These are phyloP conservation scores for Termitomyces sp. DNA, from an alignment of 768 basidiomycete species.

Conservation along the genomic window DNA sequence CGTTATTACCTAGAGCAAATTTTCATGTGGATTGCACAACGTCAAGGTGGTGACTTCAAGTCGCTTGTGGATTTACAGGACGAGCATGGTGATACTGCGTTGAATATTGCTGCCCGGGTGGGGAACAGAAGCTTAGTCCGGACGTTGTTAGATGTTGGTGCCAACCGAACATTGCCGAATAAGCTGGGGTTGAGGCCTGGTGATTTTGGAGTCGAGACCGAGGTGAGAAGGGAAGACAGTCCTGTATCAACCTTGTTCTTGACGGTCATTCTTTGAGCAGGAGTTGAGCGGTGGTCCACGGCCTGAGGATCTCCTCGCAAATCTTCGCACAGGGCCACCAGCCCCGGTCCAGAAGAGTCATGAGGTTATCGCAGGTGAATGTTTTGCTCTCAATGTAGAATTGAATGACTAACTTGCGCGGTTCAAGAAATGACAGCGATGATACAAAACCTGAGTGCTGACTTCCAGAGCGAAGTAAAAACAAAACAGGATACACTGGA, in stretches of 20 bases:
- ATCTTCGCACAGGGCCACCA: conserved; percentile 66
- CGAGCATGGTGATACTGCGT: conserved; percentile 90
- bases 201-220: conserved; percentile 92
- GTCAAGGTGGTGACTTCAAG: conserved; percentile 71
- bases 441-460: conserved; percentile 71
- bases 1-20: conserved; percentile 90
- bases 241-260: not conserved
- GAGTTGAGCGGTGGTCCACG: conserved; percentile 66
- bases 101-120: conserved; percentile 93
- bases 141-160: conserved; percentile 86
- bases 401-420: not conserved
- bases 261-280: conserved; percentile 25
- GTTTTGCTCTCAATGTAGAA: not conserved
- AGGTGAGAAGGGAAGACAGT: conserved; percentile 43
- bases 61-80: conserved; percentile 89
- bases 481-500: conserved; percentile 85
- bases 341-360: conserved; percentile 83
- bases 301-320: conserved; percentile 76
- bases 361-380: conserved; percentile 73
- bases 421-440: conserved; percentile 74
- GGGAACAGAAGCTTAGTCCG: conserved; percentile 86
- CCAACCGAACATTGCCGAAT: conserved; percentile 84
- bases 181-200: conserved; percentile 90
- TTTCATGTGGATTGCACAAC: conserved; percentile 78
- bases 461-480: conserved; percentile 82